Base-by-base conservation (phyloP, 192 early-diverging fungal genomes). In the Coemansia sp. region DNA sequence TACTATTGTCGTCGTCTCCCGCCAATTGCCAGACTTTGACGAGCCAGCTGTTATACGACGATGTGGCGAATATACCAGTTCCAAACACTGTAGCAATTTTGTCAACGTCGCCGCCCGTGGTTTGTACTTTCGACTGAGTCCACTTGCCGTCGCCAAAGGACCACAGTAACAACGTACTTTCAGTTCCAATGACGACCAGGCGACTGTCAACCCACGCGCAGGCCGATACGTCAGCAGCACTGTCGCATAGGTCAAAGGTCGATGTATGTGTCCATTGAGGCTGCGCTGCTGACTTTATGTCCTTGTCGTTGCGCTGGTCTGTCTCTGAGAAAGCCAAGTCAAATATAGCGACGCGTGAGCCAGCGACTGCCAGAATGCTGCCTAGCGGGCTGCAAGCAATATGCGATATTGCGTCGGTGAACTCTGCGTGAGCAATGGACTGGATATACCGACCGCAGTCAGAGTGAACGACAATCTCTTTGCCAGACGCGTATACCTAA, bases 401-500 rank as follows among this genome's bases (percentile, higher is more conserved):
- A 10, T 11, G 50, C 39, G 62, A 24, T 58, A 83, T 72, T 7
- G 65, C 2, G 32, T 48, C 64, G 8, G 42, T 15, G n/a, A 83
- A 41, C 13, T 19, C 34, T 2, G 61, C 17, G 55, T 77, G 69
- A 1, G 72, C 53, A 24, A 83, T 41, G 8, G 71, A 68, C 72
- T 75, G 72, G 17, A 83, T 72, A 67, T 62, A 75, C 20, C 29
- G 58, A 10, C 62, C 70, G 12, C 41, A 22, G 22, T 38, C 48
- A 12, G 67, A 51, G 55, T 83, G 67, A n/a, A 83, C 44, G 20
- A 83, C 64, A 38, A 83, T 44, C 22, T 75, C 76, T 20, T 71
- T 58, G n/a, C 80, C 80, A 3, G 80, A 83, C 9, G 72, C 80
- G 61, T 83, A 77, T 4, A 55, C 65, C 80, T 82, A 81, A 40